These are phyloP conservation scores for Kregervanrija fluxuum DNA, from an alignment of 805 yeast species.

Conservation along the genomic window DNA sequence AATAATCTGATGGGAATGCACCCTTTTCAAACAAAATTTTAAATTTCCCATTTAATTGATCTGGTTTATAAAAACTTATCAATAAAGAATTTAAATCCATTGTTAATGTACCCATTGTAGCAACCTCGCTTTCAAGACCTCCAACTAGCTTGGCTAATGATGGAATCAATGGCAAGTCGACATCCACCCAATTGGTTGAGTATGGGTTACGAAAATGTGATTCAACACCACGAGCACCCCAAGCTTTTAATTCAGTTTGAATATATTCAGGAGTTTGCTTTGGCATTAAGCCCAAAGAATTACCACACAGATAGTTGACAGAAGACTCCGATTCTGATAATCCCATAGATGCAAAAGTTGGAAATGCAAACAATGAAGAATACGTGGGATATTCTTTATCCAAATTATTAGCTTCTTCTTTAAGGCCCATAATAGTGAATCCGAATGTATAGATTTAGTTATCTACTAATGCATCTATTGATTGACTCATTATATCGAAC, in stretches of 20 bases:
- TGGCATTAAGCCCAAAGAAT: slow-evolving; percentile 93
- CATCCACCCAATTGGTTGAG: slow-evolving; percentile 72
- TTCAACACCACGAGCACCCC: slow-evolving; percentile 78
- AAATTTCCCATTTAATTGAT: slow-evolving; percentile 33
- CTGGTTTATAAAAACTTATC: slow-evolving; percentile 68
- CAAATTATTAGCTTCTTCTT: slow-evolving; percentile 23
- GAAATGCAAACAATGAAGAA: slow-evolving; percentile 48
- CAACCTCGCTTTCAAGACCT: slow-evolving; percentile 69
- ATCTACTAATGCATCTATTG: no score
- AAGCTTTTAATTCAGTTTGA: slow-evolving; percentile 65
- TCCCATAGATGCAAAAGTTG: slow-evolving; percentile 61
- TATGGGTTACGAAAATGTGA: slow-evolving; percentile 59
- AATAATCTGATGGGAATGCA: slow-evolving; percentile 90
- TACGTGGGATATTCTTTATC: slow-evolving; percentile 36
- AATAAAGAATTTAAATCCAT: slow-evolving; percentile 71
- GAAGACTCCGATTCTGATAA: slow-evolving; percentile 21
- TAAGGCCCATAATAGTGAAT: slow-evolving; percentile 5
- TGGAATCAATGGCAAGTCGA: slow-evolving; percentile 70
- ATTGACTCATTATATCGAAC: no score
- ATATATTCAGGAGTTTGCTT: slow-evolving; percentile 48
- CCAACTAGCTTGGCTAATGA: slow-evolving; percentile 71
- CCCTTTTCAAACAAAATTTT: slow-evolving; percentile 79
- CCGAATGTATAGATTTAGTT: no score
- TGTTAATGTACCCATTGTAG: slow-evolving; percentile 82
- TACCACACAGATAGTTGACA: slow-evolving; percentile 75